Conservation (phyloP, 768 basidiomycete genomes). For the Suillus fuscotomentosus region DNA sequence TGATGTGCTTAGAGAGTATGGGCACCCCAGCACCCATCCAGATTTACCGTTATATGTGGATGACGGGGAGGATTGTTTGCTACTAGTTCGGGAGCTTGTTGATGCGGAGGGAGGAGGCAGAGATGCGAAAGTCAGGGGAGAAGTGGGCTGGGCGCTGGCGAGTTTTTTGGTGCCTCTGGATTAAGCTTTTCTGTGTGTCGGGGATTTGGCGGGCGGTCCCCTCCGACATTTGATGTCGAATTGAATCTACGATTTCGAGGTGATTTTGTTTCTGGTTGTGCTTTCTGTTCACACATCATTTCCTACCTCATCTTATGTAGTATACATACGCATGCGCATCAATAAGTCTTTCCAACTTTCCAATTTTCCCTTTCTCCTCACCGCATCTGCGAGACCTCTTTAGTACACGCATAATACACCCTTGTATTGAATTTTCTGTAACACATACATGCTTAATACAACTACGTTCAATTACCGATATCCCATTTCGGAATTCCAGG, state of each 20-base stretch:
- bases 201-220: background rate
- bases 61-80: conserved; percentile 72
- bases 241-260: background rate
- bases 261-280: background rate
- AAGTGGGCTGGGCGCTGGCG: conserved; percentile 79
- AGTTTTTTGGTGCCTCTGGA: conserved; percentile 73
- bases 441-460: background rate
- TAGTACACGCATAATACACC: background rate
- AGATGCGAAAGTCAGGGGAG: conserved; percentile 26
- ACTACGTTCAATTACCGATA: background rate
- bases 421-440: background rate
- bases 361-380: background rate
- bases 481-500: conserved; percentile 28
- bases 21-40: conserved; percentile 73
- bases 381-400: background rate
- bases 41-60: conserved; percentile 78
- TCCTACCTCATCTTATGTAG: background rate
- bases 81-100: conserved; percentile 58
- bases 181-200: conserved; percentile 9
- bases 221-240: background rate
- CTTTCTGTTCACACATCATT: background rate
- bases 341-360: background rate
- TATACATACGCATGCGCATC: background rate
- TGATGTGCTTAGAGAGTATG: conserved; percentile 71
- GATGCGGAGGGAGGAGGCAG: conserved; percentile 10